Evolutionary conservation across 768 basidiomycete species (phyloP).

Genomic region (Russula virescens): DNA sequence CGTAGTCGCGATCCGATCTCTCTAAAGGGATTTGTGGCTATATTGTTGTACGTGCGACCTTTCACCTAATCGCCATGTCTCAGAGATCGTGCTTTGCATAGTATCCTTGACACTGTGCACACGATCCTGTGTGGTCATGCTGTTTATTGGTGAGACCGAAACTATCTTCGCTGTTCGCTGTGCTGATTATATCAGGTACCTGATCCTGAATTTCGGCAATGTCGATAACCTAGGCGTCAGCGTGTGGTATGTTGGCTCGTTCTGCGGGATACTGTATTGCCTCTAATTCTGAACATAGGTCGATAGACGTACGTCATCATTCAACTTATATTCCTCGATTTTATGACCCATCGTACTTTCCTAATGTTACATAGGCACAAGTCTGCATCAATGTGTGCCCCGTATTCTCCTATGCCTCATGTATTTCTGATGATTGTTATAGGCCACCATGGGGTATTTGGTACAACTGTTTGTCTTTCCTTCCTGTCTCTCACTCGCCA

Average conservation of each 20-base stretch:
- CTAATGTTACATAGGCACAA: too few relatives aligned
- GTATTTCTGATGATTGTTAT: not conserved
- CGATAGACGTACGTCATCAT: constrained; percentile 25
- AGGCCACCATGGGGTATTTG: not conserved
- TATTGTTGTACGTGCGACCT: not conserved
- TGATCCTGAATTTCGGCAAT: too few relatives aligned
- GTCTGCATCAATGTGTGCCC: not conserved
- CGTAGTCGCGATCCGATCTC: not conserved
- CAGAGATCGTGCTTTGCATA: constrained; percentile 14
- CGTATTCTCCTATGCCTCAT: not conserved
- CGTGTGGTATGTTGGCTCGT: too few relatives aligned
- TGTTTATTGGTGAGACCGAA: constrained; percentile 40
- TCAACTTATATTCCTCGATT: too few relatives aligned
- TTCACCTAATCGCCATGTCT: too few relatives aligned
- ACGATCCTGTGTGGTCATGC: constrained; percentile 39
- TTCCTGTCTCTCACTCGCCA: not conserved
- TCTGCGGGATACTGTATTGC: too few relatives aligned
- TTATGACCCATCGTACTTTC: constrained; percentile 25
- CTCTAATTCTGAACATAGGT: too few relatives aligned
- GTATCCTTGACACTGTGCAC: constrained; percentile 42
- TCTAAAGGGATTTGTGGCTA: not conserved
- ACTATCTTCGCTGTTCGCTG: not conserved
- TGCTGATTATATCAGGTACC: too few relatives aligned
- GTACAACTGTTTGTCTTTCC: too few relatives aligned
- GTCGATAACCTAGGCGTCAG: too few relatives aligned